These are phyloP conservation scores for Lactarius indigo DNA, from an alignment of 768 basidiomycete genomes.

Conservation along the genomic window DNA sequence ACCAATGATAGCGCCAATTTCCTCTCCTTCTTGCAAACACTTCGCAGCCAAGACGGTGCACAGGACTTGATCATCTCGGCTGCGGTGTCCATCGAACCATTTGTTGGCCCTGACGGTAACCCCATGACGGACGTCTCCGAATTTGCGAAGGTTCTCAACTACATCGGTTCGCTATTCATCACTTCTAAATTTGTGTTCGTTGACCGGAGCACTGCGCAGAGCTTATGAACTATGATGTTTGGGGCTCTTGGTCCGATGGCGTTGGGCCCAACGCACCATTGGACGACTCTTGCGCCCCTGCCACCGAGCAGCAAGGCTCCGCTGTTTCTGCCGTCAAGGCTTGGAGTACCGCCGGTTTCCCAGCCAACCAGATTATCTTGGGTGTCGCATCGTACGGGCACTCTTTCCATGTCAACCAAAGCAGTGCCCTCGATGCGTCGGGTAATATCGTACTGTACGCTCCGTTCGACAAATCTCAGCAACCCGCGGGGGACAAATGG, in stretches of 20 bases:
- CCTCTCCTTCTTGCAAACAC: conserved; percentile 8
- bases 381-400: conserved; percentile 86
- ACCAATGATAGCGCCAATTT: conserved; percentile 6
- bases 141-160: conserved; percentile 21
- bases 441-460: conserved; percentile 48
- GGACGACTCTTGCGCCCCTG: conserved; percentile 17
- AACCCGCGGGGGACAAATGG: conserved; percentile 42
- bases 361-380: conserved; percentile 59
- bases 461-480: conserved; percentile 42
- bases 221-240: conserved; percentile 25
- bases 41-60: not conserved
- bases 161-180: conserved; percentile 13
- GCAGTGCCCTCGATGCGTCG: conserved; percentile 35
- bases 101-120: not conserved
- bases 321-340: conserved; percentile 17
- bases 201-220: not conserved
- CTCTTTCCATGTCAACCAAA: conserved; percentile 49
- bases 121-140: conserved; percentile 12
- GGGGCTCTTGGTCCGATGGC: conserved; percentile 6
- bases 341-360: conserved; percentile 22
- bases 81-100: not conserved
- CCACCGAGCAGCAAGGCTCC: conserved; percentile 6
- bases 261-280: conserved; percentile 25
- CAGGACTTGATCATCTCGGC: conserved; percentile 1
- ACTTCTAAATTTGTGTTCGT: not conserved